Evolutionary conservation across 164 flowering plant genomes (phyloP), one percentile per base, ranked within the genome.

Genomic region (Tetracentron sinense): DNA sequence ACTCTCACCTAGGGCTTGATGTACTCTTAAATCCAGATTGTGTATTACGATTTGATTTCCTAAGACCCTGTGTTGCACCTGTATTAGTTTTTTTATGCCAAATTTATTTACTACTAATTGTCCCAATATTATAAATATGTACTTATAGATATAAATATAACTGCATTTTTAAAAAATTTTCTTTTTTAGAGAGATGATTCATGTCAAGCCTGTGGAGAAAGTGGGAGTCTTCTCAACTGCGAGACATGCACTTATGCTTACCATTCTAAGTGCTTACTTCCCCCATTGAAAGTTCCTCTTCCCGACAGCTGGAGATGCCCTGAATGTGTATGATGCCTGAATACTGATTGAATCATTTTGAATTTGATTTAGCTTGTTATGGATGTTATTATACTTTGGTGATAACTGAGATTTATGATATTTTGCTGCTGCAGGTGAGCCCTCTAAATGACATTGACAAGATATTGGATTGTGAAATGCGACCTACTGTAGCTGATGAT

Each of bases 401-500:
- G 19, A 19, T 28, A 4, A 15, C 56, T 54, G 28, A 50, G 56
- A 30, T 48, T 62, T 56, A 49, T 23, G 33, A 21, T 49, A 50
- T 19, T 57, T 71, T 47, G 42, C 35, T 49, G 66, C 46, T 83
- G 70, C 89, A 95, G 99, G 86, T 87, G 65, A 89, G 89, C 70
- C 96, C 97, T 30, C 71, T 95, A 23, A 87, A 75, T 82, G 96
- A 92, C 64, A 87, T 95, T 76, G 99, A 95, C 1, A 92, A 95
- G 80, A 88, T 95, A 69, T 74, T 95, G 76, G 98, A 95, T 73
- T 88, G 86, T 74, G 92, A 90, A 79, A 79, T 81, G 91, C 87
- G 99, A 16, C 97, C 99, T 6, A 84, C 92, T 67, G 85, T 71
- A 51, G 96, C 88, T 60, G 83, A 60, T 67, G 93, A 84, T 62